These are phyloP conservation scores for Hanseniaspora hatyaiensis DNA, from an alignment of 805 yeast species.

Conservation along the genomic window DNA sequence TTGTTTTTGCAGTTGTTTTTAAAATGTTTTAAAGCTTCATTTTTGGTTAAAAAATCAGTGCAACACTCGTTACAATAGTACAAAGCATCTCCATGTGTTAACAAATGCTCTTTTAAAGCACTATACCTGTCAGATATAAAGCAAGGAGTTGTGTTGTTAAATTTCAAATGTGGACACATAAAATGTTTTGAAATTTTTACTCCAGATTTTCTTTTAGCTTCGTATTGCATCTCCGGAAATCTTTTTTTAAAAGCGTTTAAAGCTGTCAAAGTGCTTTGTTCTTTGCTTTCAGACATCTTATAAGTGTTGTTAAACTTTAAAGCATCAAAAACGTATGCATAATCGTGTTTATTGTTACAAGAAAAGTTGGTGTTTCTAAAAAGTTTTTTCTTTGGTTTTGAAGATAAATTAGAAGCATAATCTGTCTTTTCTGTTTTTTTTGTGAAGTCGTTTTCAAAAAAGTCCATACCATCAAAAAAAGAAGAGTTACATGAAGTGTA, in stretches of 20 bases:
- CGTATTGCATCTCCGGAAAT: background rate
- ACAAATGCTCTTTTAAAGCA: constrained; percentile 13
- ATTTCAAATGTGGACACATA: constrained; percentile 10
- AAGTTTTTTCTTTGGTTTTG: background rate
- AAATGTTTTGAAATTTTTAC: constrained; percentile 7
- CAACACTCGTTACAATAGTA: constrained; percentile 3
- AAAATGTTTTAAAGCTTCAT: constrained; percentile 1
- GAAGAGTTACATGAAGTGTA: too few relatives aligned
- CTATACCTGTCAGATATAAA: constrained; percentile 13
- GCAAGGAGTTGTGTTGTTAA: constrained; percentile 5
- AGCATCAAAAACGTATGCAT: constrained; percentile 11
- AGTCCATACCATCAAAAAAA: too few relatives aligned
- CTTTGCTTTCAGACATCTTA: background rate
- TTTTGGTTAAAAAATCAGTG: background rate
- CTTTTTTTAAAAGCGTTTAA: constrained; percentile 5
- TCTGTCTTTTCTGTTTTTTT: too few relatives aligned
- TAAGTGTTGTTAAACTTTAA: background rate
- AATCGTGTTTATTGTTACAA: constrained; percentile 2
- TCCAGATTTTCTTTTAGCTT: background rate
- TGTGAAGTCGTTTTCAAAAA: too few relatives aligned
- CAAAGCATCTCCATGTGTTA: constrained; percentile 4
- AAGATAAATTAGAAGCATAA: too few relatives aligned
- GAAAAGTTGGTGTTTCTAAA: constrained; percentile 7
- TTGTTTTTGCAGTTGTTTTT: background rate
- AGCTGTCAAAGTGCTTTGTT: constrained; percentile 6